Evolutionary conservation across 1,284 basidiomycete species (phyloP), one percentile per base, ranked within the genome.

Genomic region (Boletellus deceptivus): DNA sequence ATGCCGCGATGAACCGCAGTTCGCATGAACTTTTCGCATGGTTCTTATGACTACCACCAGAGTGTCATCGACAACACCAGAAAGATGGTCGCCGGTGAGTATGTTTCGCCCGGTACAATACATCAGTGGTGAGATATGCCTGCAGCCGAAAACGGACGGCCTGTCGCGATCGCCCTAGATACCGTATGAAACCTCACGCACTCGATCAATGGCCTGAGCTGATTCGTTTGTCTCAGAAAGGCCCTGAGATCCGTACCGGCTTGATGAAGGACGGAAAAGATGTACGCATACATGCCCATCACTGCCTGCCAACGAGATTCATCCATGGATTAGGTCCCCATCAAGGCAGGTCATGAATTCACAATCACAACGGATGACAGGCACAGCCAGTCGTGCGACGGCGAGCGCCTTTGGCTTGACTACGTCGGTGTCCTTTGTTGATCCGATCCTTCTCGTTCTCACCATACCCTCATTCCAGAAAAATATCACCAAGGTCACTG

Each of bases 11-110:
- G 44, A 51, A 34, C 37, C 7, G 18, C 61, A 96, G 94, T 97
- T 55, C 93, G 94, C 72, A 97, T 97, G 93, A 97, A 98, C 80
- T 96, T 96, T 72, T 96, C 93, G 49, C 93, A 97, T 83, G 93
- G 93, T 49, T 89, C 87, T 51, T 95, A 98, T 72, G 92, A 93
- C 65, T 97, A 95, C 72, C 95, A 98, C 75, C 92, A 98, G 76
- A 93, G 90, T 59, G 94, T 98, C 59, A 93, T 98, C 68, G 92
- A 98, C 77, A 97, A 98, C 78, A 90, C 93, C 46, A 83, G 93
- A 63, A 86, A 85, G 67, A 87, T 91, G 75, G 80, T 91, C 53
- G 83, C 82, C 43, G 72, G 90, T 91, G 61, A 59, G 81, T 70
- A 22, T 4, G 46, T 39, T 42, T 49, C 25, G 22, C 27, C 29